Evolutionary conservation across 2,329 filamentous ascomycete genomes (phyloP).

Genomic region (Corniculantispora saksenae): DNA sequence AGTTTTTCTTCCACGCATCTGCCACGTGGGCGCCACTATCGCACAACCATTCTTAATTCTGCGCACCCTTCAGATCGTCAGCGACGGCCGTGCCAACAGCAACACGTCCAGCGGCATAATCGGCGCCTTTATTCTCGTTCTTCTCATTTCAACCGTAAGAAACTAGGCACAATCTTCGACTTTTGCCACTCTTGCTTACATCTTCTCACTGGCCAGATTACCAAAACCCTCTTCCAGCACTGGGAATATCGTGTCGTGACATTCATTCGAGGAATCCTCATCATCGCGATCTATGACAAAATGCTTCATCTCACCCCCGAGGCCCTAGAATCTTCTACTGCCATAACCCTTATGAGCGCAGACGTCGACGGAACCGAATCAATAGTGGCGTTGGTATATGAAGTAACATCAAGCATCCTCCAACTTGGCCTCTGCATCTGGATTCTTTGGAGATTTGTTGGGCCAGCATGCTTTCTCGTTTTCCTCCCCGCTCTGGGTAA

Average conservation of each 20-base stretch:
- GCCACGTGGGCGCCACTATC: not conserved
- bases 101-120: not conserved
- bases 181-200: too few species aligned
- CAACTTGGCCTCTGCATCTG: not conserved
- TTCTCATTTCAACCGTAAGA: not conserved
- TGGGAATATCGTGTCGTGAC: not conserved
- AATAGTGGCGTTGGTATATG: not conserved
- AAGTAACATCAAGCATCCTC: not conserved
- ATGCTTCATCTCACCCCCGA: not conserved
- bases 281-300: conserved; percentile 3
- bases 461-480: not conserved
- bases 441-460: not conserved
- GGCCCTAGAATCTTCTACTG: not conserved
- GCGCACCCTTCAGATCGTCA: not conserved
- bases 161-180: too few species aligned
- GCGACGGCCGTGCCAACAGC: too few species aligned
- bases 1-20: not conserved
- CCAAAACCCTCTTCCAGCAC: not conserved
- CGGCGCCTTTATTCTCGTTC: not conserved
- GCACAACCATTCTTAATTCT: conserved; percentile 3
- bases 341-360: not conserved
- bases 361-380: not conserved
- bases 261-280: conserved; percentile 1
- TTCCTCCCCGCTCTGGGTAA: not conserved
- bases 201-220: not conserved